phyloP scores from a whole-genome alignment of 2,329 filamentous ascomycete genomes.

The Fusarium siculi region DNA sequence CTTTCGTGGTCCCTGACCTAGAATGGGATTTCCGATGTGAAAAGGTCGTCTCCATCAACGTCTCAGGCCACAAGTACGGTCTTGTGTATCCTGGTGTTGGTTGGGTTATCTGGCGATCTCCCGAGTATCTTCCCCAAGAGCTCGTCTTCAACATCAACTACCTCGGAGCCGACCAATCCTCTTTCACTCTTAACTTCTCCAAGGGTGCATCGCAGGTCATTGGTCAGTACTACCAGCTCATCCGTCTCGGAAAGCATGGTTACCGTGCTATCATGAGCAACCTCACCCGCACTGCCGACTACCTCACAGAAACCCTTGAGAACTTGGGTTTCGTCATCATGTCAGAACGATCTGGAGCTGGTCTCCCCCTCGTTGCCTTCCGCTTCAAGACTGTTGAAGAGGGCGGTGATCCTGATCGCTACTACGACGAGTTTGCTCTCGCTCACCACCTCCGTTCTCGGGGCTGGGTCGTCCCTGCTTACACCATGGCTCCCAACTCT shows the following conservation, averaged over 20 bases:
- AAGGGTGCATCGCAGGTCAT: constrained; percentile 96
- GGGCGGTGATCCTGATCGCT: constrained; percentile 60
- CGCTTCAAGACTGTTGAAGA: constrained; percentile 71
- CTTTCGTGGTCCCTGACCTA: constrained; percentile 85
- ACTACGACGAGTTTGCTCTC: constrained; percentile 79
- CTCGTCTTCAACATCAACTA: constrained; percentile 99
- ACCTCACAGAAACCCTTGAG: constrained; percentile 79
- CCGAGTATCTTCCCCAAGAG: constrained; percentile 86
- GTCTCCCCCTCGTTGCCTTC: constrained; percentile 91
- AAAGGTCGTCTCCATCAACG: constrained; percentile 93
- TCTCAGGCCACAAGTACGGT: constrained; percentile 87
- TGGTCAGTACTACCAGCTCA: constrained; percentile 97
- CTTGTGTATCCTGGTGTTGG: constrained; percentile 90
- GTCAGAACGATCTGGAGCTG: constrained; percentile 79
- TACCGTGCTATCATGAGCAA: constrained; percentile 96
- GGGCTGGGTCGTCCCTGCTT: constrained; percentile 94
- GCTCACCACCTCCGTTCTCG: constrained; percentile 88
- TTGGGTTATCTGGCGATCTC: constrained; percentile 89
- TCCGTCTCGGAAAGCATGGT: constrained; percentile 90
- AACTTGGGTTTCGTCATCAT: constrained; percentile 87
- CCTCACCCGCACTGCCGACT: constrained; percentile 88
- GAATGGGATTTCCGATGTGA: constrained; percentile 93
- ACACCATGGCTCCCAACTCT: constrained; percentile 95
- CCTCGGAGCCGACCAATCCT: constrained; percentile 92
- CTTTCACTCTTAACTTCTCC: constrained; percentile 97